phyloP scores from a whole-genome alignment of 2,329 filamentous ascomycete genomes.

The Penicillium expansum region DNA sequence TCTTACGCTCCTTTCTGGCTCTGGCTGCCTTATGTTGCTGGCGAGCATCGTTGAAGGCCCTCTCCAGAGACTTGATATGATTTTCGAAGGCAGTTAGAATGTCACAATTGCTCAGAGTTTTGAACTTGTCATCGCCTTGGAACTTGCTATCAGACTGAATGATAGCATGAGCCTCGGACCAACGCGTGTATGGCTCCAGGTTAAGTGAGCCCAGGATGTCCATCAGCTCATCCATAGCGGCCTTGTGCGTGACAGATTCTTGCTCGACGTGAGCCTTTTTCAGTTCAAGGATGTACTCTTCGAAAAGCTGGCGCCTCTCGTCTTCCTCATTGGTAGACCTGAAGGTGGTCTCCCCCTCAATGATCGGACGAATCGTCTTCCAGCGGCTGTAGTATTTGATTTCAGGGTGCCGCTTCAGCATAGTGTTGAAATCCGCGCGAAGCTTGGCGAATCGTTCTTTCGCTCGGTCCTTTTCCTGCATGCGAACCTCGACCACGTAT shows the following conservation, averaged over 20 bases:
- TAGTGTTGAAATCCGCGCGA: constrained; percentile 88
- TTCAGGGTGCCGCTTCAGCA: constrained; percentile 94
- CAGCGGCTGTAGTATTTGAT: constrained; percentile 96
- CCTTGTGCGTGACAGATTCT: constrained; percentile 69
- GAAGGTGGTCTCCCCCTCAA: constrained; percentile 94
- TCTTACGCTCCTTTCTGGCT: constrained; percentile 77
- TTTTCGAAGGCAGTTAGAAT: constrained; percentile 90
- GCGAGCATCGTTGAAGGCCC: constrained; percentile 83
- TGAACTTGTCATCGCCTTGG: constrained; percentile 79
- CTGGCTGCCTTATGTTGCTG: constrained; percentile 83
- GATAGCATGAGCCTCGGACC: constrained; percentile 82
- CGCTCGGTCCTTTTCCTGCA: constrained; percentile 90
- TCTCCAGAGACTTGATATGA: constrained; percentile 89
- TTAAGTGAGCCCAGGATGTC: constrained; percentile 75
- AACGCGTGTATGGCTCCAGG: constrained; percentile 89
- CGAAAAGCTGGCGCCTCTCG: constrained; percentile 85
- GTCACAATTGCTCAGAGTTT: constrained; percentile 80
- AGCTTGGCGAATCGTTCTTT: constrained; percentile 91
- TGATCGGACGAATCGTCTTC: constrained; percentile 91
- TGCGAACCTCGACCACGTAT: constrained; percentile 83
- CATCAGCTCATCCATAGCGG: constrained; percentile 79
- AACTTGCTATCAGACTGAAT: constrained; percentile 76
- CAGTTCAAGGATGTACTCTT: constrained; percentile 85
- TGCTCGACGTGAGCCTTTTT: constrained; percentile 76
- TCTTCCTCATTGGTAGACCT: constrained; percentile 82